Percentiles rank a stretch among this genome's conserved stretches.
Conservation (phyloP, 2,329 filamentous ascomycete species). For the Penicillium decumbens region DNA sequence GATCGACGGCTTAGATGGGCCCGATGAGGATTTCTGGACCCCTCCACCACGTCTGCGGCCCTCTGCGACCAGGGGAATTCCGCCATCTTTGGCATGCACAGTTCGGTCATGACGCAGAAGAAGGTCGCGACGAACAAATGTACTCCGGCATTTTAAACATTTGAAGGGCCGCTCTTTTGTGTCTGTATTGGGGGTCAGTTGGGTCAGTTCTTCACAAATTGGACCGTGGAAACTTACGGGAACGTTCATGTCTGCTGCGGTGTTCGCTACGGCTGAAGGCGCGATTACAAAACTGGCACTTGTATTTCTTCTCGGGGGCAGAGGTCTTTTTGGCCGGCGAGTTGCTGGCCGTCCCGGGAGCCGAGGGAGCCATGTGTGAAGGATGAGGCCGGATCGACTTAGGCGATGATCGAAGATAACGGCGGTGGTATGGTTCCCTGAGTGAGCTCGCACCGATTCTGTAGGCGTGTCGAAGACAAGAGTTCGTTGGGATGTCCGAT, state of each 20-base stretch:
- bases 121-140: constrained; percentile 94
- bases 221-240: constrained; percentile 66
- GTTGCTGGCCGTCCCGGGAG: constrained; percentile 63
- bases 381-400: constrained; percentile 21
- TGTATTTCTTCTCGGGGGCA: constrained; percentile 95
- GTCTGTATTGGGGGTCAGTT: constrained; percentile 52
- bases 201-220: neutral
- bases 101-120: constrained; percentile 96
- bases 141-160: constrained; percentile 96
- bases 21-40: constrained; percentile 39
- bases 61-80: constrained; percentile 88
- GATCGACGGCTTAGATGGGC: constrained; percentile 70
- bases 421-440: constrained; percentile 38
- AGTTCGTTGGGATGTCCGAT: constrained; percentile 40
- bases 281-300: constrained; percentile 97
- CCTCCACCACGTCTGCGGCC: constrained; percentile 64
- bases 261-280: constrained; percentile 98
- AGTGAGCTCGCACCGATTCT: constrained; percentile 42
- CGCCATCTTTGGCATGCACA: constrained; percentile 96
- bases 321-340: constrained; percentile 75
- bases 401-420: constrained; percentile 22
- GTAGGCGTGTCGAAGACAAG: constrained; percentile 39
- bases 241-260: constrained; percentile 91
- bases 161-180: constrained; percentile 99
- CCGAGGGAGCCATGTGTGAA: constrained; percentile 40